phyloP scores from a whole-genome alignment of 768 basidiomycete species.

The Kwoniella sp. region DNA sequence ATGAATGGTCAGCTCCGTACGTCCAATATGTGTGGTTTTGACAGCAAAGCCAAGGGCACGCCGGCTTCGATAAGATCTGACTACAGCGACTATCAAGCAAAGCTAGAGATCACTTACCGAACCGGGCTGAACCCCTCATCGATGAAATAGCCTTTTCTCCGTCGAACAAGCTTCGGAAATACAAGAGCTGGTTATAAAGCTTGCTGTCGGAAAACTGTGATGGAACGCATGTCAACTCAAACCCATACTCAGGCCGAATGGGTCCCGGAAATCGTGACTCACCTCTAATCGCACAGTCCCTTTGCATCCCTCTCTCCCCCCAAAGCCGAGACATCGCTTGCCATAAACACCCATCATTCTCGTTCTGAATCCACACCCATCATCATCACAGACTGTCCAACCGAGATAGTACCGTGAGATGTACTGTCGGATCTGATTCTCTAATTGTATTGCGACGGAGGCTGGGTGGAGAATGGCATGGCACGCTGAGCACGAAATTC shows the following conservation, averaged over 20 bases:
- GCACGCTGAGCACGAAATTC: slow-evolving; percentile 74
- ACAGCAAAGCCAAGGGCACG: too few species aligned
- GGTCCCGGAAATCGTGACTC: slow-evolving; percentile 40
- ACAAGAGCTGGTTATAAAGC: slow-evolving; percentile 88
- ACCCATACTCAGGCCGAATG: too few species aligned
- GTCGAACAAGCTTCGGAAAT: slow-evolving; percentile 78
- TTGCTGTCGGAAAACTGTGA: slow-evolving; percentile 83
- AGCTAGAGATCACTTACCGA: slow-evolving; percentile 46
- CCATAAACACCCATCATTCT: slow-evolving; percentile 93
- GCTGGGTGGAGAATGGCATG: slow-evolving; percentile 60
- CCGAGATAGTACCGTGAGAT: slow-evolving; percentile 84
- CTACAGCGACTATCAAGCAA: too few species aligned
- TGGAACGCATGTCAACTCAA: background rate
- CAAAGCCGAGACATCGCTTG: slow-evolving; percentile 67
- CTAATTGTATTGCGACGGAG: slow-evolving; percentile 80
- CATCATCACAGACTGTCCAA: slow-evolving; percentile 84
- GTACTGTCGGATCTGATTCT: slow-evolving; percentile 75
- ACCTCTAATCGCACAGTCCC: slow-evolving; percentile 78
- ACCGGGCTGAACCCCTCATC: slow-evolving; percentile 59
- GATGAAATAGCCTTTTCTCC: slow-evolving; percentile 64
- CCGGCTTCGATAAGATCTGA: too few species aligned
- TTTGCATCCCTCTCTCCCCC: slow-evolving; percentile 61
- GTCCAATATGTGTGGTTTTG: too few species aligned
- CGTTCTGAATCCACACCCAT: slow-evolving; percentile 79
- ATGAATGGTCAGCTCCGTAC: background rate